Base-by-base conservation (phyloP, 352 stramenopile genomes). In the Globisporangium spiculum region DNA sequence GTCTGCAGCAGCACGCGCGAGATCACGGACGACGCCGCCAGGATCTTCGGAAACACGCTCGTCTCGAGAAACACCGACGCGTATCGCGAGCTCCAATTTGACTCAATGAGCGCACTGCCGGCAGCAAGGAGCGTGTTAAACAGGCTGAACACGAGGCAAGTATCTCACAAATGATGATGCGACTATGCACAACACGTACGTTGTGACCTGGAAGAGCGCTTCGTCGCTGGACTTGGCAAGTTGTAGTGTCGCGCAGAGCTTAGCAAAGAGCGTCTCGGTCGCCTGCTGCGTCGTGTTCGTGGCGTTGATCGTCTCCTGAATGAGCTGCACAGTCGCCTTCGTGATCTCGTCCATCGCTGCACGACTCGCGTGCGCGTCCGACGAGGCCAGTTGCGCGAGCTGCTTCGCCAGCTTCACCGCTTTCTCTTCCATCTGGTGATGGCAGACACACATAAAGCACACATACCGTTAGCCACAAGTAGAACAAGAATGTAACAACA, bases 41-140 rank as follows among this genome's bases (percentile, higher is more conserved):
- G 70, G 34, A 93, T 84, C 56, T 86, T 89, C 0, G 86, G 83
- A 30, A 88, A 63, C 9, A 93, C 65, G 38, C 71, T 85, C 5
- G 81, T 77, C 52, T 81, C 70, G 10, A 93, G 67, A 46, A 88
- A 93, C 24, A 89, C 72, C 0, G 73, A 71, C 2, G 86, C 83
- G 66, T 91, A 91, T 12, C 78, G 80, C 20, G 83, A 90, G 52
- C 86, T 91, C 79, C 84, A 92, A 50, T 83, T 92, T 20, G 79
- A 78, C 12, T 88, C 79, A 48, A 92, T 77, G 9, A 93, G 63
- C 8, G 73, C 69, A 46, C 81, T 93, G 27, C 10, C 34, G 41
- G 12, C 8, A 34, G 62, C 27, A 54, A 7, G 8, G 58, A 36
- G 27, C 12, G n/a, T 30, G 12, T 44, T 20, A n/a, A 6, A 20